Percentiles rank a stretch among this genome's conserved stretches.
Evolutionary conservation across 768 basidiomycete species (phyloP).

Genomic region (Lactarius indigo): DNA sequence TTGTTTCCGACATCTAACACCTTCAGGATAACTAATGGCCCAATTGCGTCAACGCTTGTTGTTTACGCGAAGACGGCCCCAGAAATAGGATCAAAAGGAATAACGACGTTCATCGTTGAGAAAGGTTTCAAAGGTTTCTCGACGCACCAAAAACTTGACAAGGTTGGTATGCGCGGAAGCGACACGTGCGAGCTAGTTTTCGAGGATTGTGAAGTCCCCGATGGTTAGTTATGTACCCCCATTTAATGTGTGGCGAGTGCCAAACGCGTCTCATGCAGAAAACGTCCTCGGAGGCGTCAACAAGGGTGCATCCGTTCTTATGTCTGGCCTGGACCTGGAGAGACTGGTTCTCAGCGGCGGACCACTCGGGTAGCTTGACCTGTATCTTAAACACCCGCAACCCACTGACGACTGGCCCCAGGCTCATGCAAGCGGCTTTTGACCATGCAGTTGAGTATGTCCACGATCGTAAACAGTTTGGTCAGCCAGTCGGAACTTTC

Average conservation of each 20-base stretch:
- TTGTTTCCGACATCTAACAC: not conserved
- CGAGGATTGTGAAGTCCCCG: conserved; percentile 84
- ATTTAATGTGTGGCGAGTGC: conserved; percentile 9
- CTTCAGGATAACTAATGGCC: conserved; percentile 91
- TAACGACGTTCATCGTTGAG: conserved; percentile 90
- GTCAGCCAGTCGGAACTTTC: conserved; percentile 81
- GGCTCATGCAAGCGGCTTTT: conserved; percentile 91
- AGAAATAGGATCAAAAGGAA: conserved; percentile 75
- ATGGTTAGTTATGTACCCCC: conserved; percentile 48
- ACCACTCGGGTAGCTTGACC: conserved; percentile 66
- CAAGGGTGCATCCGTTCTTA: conserved; percentile 81
- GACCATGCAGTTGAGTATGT: conserved; percentile 85
- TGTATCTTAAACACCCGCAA: not conserved
- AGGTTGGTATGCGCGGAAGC: conserved; percentile 94
- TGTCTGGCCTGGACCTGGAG: conserved; percentile 93
- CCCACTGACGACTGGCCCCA: conserved; percentile 30
- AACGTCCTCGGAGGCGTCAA: conserved; percentile 81
- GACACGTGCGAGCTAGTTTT: conserved; percentile 94
- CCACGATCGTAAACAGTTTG: conserved; percentile 93
- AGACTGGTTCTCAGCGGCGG: conserved; percentile 90
- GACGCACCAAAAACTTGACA: conserved; percentile 87
- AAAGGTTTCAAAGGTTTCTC: conserved; percentile 80
- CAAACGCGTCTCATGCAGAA: conserved; percentile 40
- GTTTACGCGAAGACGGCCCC: conserved; percentile 91
- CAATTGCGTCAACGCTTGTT: conserved; percentile 83